phyloP scores from a whole-genome alignment of 352 stramenopile genomes.

The Phytophthora fragariae region DNA sequence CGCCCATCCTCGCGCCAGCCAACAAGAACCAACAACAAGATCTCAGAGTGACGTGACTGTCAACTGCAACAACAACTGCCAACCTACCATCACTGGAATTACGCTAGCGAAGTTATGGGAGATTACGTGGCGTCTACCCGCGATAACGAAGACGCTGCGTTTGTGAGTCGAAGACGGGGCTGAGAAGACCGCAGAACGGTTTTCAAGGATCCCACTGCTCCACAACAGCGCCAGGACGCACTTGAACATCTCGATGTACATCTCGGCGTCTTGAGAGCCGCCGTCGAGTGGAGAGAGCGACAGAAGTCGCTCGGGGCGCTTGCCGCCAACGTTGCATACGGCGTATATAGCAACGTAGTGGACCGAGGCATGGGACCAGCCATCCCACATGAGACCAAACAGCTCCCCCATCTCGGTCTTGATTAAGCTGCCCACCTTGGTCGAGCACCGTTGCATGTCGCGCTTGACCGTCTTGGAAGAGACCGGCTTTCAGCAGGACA shows the following conservation, averaged over 20 bases:
- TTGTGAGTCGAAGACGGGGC: no score
- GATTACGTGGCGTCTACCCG: no score
- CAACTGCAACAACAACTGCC: no score
- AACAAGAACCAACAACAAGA: no score
- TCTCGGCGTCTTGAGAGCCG: not conserved
- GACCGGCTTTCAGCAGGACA: not conserved
- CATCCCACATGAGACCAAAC: no score
- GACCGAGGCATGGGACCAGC: not conserved
- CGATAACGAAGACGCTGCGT: no score
- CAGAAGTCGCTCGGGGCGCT: constrained; percentile 6
- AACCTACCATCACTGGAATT: no score
- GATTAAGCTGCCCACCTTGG: not conserved
- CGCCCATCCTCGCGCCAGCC: no score
- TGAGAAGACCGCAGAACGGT: no score
- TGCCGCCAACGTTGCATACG: not conserved
- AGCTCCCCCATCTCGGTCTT: not conserved
- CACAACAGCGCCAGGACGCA: constrained; percentile 1
- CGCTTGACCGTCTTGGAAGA: constrained; percentile 14
- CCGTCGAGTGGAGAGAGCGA: not conserved
- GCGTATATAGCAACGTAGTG: not conserved
- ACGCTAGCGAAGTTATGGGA: no score
- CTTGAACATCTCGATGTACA: constrained; percentile 22
- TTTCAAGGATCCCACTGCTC: no score
- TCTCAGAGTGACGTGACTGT: no score
- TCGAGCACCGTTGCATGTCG: constrained; percentile 5